phyloP scores from a whole-genome alignment of 805 yeast species.

The Nakazawaea holstii region DNA sequence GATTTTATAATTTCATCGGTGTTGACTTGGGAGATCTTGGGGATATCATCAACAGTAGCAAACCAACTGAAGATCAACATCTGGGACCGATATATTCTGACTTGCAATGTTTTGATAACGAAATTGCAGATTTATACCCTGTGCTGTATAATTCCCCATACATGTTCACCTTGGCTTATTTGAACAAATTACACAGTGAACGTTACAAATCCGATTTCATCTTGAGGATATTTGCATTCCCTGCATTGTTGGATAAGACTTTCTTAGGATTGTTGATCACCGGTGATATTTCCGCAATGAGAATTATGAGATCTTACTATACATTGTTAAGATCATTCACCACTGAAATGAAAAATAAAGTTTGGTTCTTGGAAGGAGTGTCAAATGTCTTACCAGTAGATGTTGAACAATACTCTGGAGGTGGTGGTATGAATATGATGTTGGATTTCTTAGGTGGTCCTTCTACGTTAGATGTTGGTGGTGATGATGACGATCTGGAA shows the following conservation, averaged over 20 bases:
- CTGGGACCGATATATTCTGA: conserved; percentile 35
- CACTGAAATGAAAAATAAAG: conserved; percentile 79
- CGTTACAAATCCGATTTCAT: conserved; percentile 82
- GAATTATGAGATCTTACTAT: conserved; percentile 87
- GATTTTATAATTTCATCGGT: conserved; percentile 67
- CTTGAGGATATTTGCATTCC: conserved; percentile 83
- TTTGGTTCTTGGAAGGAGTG: conserved; percentile 93
- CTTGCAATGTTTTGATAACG: conserved; percentile 78
- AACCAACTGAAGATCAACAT: not conserved
- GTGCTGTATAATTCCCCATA: conserved; percentile 81
- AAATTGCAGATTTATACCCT: conserved; percentile 81
- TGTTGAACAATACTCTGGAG: conserved; percentile 85
- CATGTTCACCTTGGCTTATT: conserved; percentile 77
- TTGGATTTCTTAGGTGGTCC: conserved; percentile 76
- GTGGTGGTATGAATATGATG: conserved; percentile 93
- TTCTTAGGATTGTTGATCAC: conserved; percentile 73
- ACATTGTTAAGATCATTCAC: conserved; percentile 76
- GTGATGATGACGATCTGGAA: conserved; percentile 31
- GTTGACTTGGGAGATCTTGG: conserved; percentile 89
- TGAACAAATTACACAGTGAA: conserved; percentile 79
- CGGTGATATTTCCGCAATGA: conserved; percentile 84
- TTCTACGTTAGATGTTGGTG: conserved; percentile 28
- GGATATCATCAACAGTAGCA: conserved; percentile 45
- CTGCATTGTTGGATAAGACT: conserved; percentile 81
- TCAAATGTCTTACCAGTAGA: conserved; percentile 85